These are phyloP conservation scores for Castanea crenata DNA, from an alignment of 306 rosid species.

Conservation along the genomic window DNA sequence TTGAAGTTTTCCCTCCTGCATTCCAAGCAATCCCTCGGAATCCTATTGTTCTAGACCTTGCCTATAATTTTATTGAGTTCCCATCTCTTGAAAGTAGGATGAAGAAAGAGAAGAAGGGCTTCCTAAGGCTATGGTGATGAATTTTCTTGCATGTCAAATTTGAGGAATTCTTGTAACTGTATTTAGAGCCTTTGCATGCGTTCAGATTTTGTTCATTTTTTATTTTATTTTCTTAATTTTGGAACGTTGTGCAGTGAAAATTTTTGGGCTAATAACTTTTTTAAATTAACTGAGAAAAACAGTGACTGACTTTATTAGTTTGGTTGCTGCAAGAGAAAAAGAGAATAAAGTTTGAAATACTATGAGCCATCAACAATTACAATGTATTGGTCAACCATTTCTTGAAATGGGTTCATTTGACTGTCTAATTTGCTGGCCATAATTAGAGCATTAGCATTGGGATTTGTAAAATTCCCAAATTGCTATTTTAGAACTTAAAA, in stretches of 20 bases:
- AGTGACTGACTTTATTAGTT: not conserved
- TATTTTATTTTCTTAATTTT: not conserved
- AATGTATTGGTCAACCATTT: not conserved
- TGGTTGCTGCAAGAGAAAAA: not conserved
- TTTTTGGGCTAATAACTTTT: not conserved
- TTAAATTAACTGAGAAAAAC: not conserved
- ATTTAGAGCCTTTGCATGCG: not conserved
- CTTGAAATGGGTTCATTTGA: not conserved
- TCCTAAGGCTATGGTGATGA: slow-evolving; percentile 56
- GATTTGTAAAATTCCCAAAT: too few relatives aligned
- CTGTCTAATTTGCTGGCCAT: not conserved
- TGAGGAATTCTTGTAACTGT: not conserved
- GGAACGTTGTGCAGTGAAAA: not conserved
- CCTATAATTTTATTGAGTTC: slow-evolving; percentile 52
- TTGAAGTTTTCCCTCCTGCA: slow-evolving; percentile 52
- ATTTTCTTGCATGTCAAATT: not conserved
- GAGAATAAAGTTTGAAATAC: not conserved
- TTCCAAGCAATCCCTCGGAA: slow-evolving; percentile 48
- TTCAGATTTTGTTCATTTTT: not conserved
- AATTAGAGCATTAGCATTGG: too few relatives aligned
- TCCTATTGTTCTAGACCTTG: slow-evolving; percentile 53
- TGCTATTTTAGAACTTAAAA: too few relatives aligned
- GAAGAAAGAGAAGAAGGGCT: slow-evolving; percentile 59
- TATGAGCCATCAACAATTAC: not conserved
- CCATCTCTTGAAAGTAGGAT: slow-evolving; percentile 50